Base-by-base conservation (phyloP, 192 early-diverging fungal species). In the Coemansia sp. region DNA sequence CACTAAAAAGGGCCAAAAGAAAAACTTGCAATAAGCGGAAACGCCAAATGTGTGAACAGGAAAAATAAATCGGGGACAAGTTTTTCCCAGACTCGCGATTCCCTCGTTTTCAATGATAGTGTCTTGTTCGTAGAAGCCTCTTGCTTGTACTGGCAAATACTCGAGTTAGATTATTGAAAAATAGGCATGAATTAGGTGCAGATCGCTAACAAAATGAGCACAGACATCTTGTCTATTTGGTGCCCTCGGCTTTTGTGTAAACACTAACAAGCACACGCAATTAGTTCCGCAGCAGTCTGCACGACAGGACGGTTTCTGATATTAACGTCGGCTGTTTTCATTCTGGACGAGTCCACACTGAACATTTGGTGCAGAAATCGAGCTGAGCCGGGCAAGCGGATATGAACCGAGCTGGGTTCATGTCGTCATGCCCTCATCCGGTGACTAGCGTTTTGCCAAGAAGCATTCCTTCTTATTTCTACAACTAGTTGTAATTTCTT, bases 401-500 rank as follows among this genome's bases (percentile, higher is more conserved):
- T 34, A 34, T 34, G 31, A 34, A 34, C 31, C 31, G 31, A 34
- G 31, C 31, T 34, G 31, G 5, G 1, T 34, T 34, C 7, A 34
- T 34, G 31, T 34, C 31, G 31, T 34, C 31, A 34, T 14, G 10
- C 18, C 46, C 46, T 17, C 46, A 10, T 54, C 42, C 24, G 52
- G 28, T 54, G 52, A 28, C 52, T 1, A 46, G 15, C 20, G 20
- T 48, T 44, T 8, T 38, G 14, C 56, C 56, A 58, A 58, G 56
- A 40, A 28, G 9, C 34, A 9, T 23, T 54, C 3, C 31, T 48
- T 48, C 40, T n/a, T 4, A 18, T 17, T 17, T 18, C 5, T 18
- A 15, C 7, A n/a, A 18, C n/a, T 48, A 20, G 15, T 21, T 26
- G 21, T 52, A 12, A 28, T 28, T 54, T 54, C 15, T 46, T n/a